Evolutionary conservation across 768 basidiomycete species (phyloP), one percentile per base, ranked within the genome.

Genomic region (Amyloporia xantha): DNA sequence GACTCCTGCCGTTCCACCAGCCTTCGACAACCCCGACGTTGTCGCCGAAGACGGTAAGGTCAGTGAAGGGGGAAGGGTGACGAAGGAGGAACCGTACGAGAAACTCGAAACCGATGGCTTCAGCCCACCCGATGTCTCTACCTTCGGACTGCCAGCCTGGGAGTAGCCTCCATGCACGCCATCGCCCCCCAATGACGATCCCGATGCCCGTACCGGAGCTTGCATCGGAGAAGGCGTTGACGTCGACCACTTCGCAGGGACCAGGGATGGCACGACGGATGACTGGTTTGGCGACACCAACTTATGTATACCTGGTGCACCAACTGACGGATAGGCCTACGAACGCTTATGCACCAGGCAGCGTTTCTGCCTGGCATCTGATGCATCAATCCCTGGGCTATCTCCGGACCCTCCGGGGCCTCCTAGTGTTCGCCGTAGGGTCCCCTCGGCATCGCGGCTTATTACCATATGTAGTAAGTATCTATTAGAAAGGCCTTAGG

Each of bases 61-160:
- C 65, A 7, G 15, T 67, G 63, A 39, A 67, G 59, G 39, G 15
- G 5, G 13, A 2, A 3, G 5, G 2, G 2, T 23, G 4, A 6
- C 11, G 4, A 15, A 56, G 45, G 27, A 60, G 3, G 23, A 58
- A 39, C 1, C 6, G 37, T 19, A 68, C 49, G 27, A 75, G 69
- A n/a, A 76, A 53, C 21, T 73, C 62, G 44, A 78, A 70, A 0
- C 70, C 69, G 9, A 75, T 51, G 0, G 68, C 68, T 53, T 79
- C 73, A 0, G 73, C 74, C 74, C 75, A 78, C 0, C 59, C 58
- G 47, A 77, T 78, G 47, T 76, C 70, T 1, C 60, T 41, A 33
- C 10, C 36, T 2, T 41, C 59, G 13, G 39, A 5, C 12, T 55
- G 19, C 59, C 61, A 62, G 0, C 54, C 57, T 0, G 37, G 37